These are phyloP conservation scores for Lichtheimia ramosa DNA, from an alignment of 371 early-diverging fungal genomes.

Conservation along the genomic window DNA sequence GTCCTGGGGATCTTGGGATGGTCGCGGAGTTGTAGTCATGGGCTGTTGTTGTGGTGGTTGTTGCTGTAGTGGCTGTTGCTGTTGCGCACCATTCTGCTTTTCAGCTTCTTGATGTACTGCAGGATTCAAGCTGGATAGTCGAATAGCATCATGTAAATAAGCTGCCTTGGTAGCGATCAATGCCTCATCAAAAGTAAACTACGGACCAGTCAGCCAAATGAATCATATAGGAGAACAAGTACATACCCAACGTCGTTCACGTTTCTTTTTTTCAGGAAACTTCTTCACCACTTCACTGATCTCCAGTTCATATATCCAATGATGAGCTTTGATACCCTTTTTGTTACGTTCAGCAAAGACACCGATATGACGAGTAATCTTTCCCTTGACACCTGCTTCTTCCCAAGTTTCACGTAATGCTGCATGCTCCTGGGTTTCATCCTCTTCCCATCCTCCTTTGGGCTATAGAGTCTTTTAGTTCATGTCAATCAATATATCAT, in stretches of 20 bases:
- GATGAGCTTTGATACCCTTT: conserved; percentile 53
- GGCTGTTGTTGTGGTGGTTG: conserved; percentile 5
- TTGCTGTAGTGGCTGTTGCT: neutral
- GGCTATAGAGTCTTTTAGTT: conserved; percentile 32
- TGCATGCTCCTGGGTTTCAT: conserved; percentile 66
- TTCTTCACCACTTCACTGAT: conserved; percentile 54
- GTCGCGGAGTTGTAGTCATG: neutral
- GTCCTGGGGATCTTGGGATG: neutral
- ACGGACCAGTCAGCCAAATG: neutral
- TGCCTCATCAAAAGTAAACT: conserved; percentile 68
- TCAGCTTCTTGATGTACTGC: neutral
- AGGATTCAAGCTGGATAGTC: conserved; percentile 34
- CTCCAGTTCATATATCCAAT: conserved; percentile 64
- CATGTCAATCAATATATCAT: neutral
- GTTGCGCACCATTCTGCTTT: neutral
- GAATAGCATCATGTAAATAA: conserved; percentile 61
- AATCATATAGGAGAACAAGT: neutral
- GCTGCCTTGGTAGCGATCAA: conserved; percentile 36
- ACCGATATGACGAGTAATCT: conserved; percentile 51
- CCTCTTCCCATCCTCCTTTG: conserved; percentile 72
- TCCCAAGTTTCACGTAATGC: conserved; percentile 70
- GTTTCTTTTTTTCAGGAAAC: conserved; percentile 63
- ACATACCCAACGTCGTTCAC: conserved; percentile 60
- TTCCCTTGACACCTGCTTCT: conserved; percentile 64
- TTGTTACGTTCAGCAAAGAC: conserved; percentile 53